phyloP scores from a whole-genome alignment of 148 eudicot species.

The Chenopodium quinoa region DNA sequence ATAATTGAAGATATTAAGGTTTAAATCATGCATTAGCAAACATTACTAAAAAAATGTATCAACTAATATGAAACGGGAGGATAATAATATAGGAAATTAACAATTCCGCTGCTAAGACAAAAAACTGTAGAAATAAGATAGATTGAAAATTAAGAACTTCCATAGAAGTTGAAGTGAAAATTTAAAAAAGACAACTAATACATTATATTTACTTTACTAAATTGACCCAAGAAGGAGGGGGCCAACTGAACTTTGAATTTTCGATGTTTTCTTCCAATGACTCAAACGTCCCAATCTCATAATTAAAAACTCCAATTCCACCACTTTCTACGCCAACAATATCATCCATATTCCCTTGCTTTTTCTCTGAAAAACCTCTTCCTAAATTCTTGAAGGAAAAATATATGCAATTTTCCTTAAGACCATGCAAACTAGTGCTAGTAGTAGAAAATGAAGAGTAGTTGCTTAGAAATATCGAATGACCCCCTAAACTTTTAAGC shows the following conservation, averaged over 20 bases:
- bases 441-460: conserved; percentile 13
- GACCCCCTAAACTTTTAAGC: conserved; percentile 15
- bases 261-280: conserved; percentile 1
- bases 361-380: background rate
- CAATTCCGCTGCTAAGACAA: too few relatives aligned
- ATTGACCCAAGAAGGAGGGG: conserved; percentile 12
- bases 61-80: too few relatives aligned
- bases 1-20: too few relatives aligned
- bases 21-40: too few relatives aligned
- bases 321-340: background rate
- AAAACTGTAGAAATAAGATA: too few relatives aligned
- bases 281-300: background rate
- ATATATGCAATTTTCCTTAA: conserved; percentile 30
- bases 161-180: too few relatives aligned
- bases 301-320: conserved; percentile 6
- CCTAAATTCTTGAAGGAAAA: conserved; percentile 19
- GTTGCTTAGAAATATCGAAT: conserved; percentile 19
- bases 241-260: background rate
- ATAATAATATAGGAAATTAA: too few relatives aligned
- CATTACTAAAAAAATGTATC: too few relatives aligned
- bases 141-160: too few relatives aligned
- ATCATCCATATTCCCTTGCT: background rate
- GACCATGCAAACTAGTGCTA: conserved; percentile 1
- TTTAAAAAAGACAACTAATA: too few relatives aligned
- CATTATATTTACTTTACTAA: background rate